Evolutionary conservation across 345 rosid genomes (phyloP).

Genomic region (Xanthoceras sorbifolium): DNA sequence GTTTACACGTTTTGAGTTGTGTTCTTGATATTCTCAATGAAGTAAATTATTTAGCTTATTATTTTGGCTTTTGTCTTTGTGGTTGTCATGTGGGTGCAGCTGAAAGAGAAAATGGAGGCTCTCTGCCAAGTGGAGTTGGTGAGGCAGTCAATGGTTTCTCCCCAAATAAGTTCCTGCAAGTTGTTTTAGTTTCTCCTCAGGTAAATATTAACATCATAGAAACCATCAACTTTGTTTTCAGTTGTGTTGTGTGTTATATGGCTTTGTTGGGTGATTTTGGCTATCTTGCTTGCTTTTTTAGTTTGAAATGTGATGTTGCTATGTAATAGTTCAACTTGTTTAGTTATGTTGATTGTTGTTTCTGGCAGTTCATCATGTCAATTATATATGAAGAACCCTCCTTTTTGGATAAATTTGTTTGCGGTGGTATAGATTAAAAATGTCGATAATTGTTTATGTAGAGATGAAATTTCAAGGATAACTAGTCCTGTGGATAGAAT

Average conservation of each 20-base stretch:
- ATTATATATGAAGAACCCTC: not conserved
- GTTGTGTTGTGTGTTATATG: not conserved
- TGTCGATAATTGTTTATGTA: not conserved
- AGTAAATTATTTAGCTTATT: not conserved
- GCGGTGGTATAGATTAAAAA: not conserved
- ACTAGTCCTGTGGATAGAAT: not conserved
- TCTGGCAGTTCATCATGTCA: not conserved
- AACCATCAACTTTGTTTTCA: not conserved
- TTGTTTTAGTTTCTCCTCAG: slow-evolving; percentile 95
- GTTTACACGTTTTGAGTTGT: not conserved
- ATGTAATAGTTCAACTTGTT: not conserved
- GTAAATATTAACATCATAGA: slow-evolving; percentile 28
- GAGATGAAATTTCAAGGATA: not conserved
- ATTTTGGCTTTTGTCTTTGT: not conserved
- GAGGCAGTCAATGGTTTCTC: slow-evolving; percentile 40
- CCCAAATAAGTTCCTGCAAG: slow-evolving; percentile 67
- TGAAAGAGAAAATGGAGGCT: slow-evolving; percentile 41
- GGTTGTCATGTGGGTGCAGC: slow-evolving; percentile 31
- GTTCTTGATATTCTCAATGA: not conserved
- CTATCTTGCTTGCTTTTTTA: not conserved
- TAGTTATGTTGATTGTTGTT: not conserved
- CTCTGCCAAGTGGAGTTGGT: slow-evolving; percentile 49
- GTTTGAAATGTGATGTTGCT: not conserved
- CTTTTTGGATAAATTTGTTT: not conserved
- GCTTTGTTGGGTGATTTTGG: not conserved